A percentile compares a stretch with the other conserved stretches of the same genome.
Conservation (phyloP, 2,329 filamentous ascomycete genomes). For the Aspergillus pseudoviridinutans region DNA sequence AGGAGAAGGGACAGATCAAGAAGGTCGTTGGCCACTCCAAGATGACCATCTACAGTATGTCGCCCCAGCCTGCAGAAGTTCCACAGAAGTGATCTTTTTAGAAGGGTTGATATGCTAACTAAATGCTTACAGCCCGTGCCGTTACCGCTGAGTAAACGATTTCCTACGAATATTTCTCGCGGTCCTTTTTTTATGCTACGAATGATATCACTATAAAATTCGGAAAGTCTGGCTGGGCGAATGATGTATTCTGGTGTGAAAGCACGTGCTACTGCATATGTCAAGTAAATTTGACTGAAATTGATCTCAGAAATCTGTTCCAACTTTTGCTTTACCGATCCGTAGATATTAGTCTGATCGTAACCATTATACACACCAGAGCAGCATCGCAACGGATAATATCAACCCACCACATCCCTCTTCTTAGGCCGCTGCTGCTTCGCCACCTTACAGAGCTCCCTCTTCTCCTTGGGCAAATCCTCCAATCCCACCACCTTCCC, state of each 20-base stretch:
- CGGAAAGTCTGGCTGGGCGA: conserved; percentile 34
- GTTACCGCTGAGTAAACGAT: conserved; percentile 43
- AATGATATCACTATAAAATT: conserved; percentile 37
- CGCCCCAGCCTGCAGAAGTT: too few species aligned
- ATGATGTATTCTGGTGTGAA: conserved; percentile 32
- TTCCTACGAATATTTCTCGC: conserved; percentile 30
- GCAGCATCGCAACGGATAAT: neutral
- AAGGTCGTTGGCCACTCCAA: conserved; percentile 94
- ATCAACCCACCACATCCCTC: conserved; percentile 18
- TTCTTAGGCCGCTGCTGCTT: conserved; percentile 60
- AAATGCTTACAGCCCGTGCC: conserved; percentile 35
- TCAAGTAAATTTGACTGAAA: conserved; percentile 33
- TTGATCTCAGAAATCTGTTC: conserved; percentile 26
- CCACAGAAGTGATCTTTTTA: neutral
- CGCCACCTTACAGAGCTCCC: conserved; percentile 67
- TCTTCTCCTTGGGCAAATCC: conserved; percentile 46
- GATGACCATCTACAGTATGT: conserved; percentile 92
- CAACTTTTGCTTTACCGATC: conserved; percentile 16
- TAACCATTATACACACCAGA: conserved; percentile 13
- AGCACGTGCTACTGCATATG: conserved; percentile 27
- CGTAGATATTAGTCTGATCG: conserved; percentile 6
- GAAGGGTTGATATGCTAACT: conserved; percentile 5
- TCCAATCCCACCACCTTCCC: conserved; percentile 61
- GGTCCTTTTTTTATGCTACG: conserved; percentile 35
- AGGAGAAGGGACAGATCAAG: conserved; percentile 98